Evolutionary conservation across 805 yeast genomes (phyloP), one percentile per base, ranked within the genome.

Genomic region (Candida boidinii): DNA sequence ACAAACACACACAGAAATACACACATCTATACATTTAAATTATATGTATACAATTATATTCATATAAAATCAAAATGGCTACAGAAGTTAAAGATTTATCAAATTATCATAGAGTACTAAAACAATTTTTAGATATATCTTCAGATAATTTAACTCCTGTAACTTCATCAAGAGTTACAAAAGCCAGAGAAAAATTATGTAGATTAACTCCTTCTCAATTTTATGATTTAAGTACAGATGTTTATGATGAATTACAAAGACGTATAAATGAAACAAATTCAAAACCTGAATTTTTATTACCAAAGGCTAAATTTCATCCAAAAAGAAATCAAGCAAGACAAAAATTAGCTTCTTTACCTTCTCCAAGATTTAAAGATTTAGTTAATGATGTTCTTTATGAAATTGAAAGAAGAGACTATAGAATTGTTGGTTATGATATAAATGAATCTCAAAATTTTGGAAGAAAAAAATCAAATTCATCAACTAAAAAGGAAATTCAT

Each of bases 251-350:
- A 56, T 63, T 92, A 39, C 75, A 76, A 47, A 73, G 99, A 49
- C 70, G 99, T 41, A 69, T 72, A 25, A 39, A 38, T n/a, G 79
- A 77, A 43, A 65, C 70, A 24, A 62, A 70, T 32, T 73, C 72
- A 42, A 36, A 40, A 14, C 77, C 82, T 1, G 76, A 73, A 34
- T 76, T 70, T 47, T 64, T 90, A 33, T 64, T 76, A 25, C 88
- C 95, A 5, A 73, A 75, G 46, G 65, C 72, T 6, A 67, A 70
- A 14, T 86, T 85, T 59, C 98, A 92, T 56, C 88, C 94, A 27
- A 88, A 87, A 52, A 73, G 99, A 50, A 94, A 92, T 52, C 94
- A 87, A 56, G 97, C 98, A 2, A 71, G 99, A 46, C 84, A 84
- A 55, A 90, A 88, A 58, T 68, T 92, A 44, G 80, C 96, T 5